A percentile compares a stretch with the other conserved stretches of the same genome.
These are phyloP conservation scores for Pichia kluyveri DNA, from an alignment of 805 yeast genomes.

Conservation along the genomic window DNA sequence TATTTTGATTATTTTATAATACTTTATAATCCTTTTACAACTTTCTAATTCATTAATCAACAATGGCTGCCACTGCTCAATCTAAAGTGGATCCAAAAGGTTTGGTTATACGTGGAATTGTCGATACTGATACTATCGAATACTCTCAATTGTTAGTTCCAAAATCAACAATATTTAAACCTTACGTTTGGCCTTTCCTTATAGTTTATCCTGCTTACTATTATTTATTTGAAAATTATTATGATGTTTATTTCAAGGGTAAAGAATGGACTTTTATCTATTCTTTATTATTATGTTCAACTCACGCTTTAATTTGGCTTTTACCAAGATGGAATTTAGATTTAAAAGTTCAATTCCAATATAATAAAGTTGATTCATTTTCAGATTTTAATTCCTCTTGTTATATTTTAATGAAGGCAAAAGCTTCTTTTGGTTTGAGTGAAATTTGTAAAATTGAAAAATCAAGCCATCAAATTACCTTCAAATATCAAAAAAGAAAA, in stretches of 20 bases:
- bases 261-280: constrained; percentile 95
- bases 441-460: constrained; percentile 58
- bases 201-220: constrained; percentile 67
- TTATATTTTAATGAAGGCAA: constrained; percentile 61
- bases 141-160: constrained; percentile 71
- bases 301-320: constrained; percentile 71
- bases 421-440: constrained; percentile 78
- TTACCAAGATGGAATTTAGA: constrained; percentile 91
- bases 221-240: constrained; percentile 55
- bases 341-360: constrained; percentile 63
- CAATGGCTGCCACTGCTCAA: neutral
- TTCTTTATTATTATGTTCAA: constrained; percentile 60
- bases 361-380: constrained; percentile 39
- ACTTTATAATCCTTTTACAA: no score
- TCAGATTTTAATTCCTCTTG: constrained; percentile 49
- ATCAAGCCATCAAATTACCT: constrained; percentile 52
- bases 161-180: constrained; percentile 47
- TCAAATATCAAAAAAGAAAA: constrained; percentile 86
- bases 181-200: constrained; percentile 78
- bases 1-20: no score
- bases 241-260: constrained; percentile 78
- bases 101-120: constrained; percentile 30
- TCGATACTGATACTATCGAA: constrained; percentile 63
- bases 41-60: no score
- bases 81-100: neutral